Evolutionary conservation across 768 basidiomycete genomes (phyloP).

Genomic region (Lentinula sp.): DNA sequence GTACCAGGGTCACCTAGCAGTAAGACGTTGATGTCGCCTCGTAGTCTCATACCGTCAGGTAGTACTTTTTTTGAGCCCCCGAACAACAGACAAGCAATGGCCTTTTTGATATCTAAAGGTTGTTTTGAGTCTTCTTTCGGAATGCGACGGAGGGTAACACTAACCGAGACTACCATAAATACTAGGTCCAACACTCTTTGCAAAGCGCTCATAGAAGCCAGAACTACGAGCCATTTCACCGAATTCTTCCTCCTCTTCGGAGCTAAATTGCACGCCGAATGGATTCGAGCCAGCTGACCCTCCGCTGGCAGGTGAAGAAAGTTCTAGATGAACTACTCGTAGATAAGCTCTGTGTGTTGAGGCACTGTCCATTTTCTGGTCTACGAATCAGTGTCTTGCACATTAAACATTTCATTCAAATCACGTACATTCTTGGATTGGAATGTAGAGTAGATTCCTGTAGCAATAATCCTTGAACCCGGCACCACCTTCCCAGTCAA

Average conservation of each 20-base stretch:
- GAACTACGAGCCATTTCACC: constrained; percentile 85
- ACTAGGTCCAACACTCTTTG: constrained; percentile 92
- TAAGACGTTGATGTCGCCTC: constrained; percentile 97
- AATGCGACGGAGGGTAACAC: constrained; percentile 13
- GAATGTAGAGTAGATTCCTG: constrained; percentile 96
- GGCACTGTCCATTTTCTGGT: constrained; percentile 69
- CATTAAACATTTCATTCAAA: neutral
- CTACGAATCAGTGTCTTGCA: neutral
- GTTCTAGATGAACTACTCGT: constrained; percentile 86
- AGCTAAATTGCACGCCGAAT: constrained; percentile 83
- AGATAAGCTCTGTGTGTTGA: constrained; percentile 93
- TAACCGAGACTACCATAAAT: constrained; percentile 92
- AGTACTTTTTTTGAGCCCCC: constrained; percentile 96
- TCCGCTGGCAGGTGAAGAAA: constrained; percentile 72
- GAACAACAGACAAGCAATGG: constrained; percentile 92
- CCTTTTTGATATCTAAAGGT: constrained; percentile 91
- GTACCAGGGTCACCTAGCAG: constrained; percentile 97
- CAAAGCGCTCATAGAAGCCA: constrained; percentile 88
- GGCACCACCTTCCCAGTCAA: constrained; percentile 92
- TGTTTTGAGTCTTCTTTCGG: constrained; percentile 7
- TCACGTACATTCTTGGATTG: constrained; percentile 79
- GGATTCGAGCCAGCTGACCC: constrained; percentile 72
- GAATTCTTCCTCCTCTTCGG: constrained; percentile 98
- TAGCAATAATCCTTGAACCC: constrained; percentile 91
- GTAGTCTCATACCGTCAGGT: constrained; percentile 93